phyloP scores from a whole-genome alignment of 2,329 filamentous ascomycete genomes.

The Myriosclerotinia scirpicola region DNA sequence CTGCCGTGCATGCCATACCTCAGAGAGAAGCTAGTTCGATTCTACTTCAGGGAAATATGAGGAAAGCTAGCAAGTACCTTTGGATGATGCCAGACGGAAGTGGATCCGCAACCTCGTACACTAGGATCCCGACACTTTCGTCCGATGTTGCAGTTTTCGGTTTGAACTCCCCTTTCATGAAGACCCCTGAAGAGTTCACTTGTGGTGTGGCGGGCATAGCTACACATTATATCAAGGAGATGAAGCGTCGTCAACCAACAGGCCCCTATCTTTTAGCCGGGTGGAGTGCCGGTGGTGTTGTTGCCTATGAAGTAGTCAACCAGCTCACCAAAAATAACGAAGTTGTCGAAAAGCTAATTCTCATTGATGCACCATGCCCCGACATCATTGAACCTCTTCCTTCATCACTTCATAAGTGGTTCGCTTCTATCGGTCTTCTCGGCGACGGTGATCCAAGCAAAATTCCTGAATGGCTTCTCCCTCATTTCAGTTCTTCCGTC shows the following conservation, averaged over 20 bases:
- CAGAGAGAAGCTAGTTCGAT: slow-evolving; percentile 37
- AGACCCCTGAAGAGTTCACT: slow-evolving; percentile 62
- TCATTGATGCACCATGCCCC: slow-evolving; percentile 67
- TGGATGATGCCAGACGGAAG: slow-evolving; percentile 51
- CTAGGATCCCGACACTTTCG: slow-evolving; percentile 43
- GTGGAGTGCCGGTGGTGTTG: slow-evolving; percentile 76
- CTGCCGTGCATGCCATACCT: slow-evolving; percentile 35
- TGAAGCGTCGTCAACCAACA: slow-evolving; percentile 66
- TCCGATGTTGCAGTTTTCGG: slow-evolving; percentile 53
- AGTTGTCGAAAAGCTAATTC: slow-evolving; percentile 57
- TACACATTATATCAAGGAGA: slow-evolving; percentile 65
- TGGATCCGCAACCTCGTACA: slow-evolving; percentile 44
- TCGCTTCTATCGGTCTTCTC: slow-evolving; percentile 69
- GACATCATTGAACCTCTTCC: slow-evolving; percentile 69
- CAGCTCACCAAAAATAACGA: slow-evolving; percentile 60
- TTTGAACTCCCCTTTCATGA: slow-evolving; percentile 72
- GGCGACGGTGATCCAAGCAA: slow-evolving; percentile 52
- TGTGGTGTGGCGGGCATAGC: slow-evolving; percentile 67
- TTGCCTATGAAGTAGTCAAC: slow-evolving; percentile 65
- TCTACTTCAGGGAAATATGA: slow-evolving; percentile 49
- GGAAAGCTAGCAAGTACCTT: slow-evolving; percentile 47
- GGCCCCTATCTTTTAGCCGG: slow-evolving; percentile 69
- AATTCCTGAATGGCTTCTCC: slow-evolving; percentile 44
- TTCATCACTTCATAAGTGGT: slow-evolving; percentile 53
- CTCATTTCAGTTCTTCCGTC: slow-evolving; percentile 17